phyloP scores from a whole-genome alignment of 2,329 filamentous ascomycete genomes.

The Aspergillus sp. region DNA sequence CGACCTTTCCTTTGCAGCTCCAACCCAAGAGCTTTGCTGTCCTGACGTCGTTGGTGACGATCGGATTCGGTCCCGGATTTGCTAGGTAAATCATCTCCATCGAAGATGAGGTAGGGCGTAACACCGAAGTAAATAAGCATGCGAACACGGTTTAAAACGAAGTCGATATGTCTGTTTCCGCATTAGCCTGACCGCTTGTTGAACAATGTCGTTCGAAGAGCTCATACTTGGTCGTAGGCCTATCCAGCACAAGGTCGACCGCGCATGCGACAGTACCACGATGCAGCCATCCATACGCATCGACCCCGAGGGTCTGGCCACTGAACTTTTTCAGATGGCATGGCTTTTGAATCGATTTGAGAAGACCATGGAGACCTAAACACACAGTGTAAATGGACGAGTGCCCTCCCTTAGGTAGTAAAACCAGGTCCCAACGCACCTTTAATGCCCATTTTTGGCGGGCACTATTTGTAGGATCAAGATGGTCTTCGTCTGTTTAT shows the following conservation, averaged over 20 bases:
- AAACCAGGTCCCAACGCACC: conserved; percentile 18
- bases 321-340: conserved; percentile 77
- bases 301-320: conserved; percentile 85
- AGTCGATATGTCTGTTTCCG: conserved; percentile 67
- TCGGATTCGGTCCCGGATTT: conserved; percentile 80
- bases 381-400: conserved; percentile 1
- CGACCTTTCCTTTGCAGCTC: conserved; percentile 78
- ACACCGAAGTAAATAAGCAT: conserved; percentile 94
- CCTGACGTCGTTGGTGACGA: conserved; percentile 64
- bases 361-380: conserved; percentile 72
- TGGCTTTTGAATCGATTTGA: conserved; percentile 93
- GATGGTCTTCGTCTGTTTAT: conserved; percentile 23
- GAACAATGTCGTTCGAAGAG: not conserved
- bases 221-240: conserved; percentile 74
- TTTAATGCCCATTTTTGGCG: conserved; percentile 38
- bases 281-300: conserved; percentile 97
- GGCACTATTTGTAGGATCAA: conserved; percentile 18
- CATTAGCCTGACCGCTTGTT: conserved; percentile 11
- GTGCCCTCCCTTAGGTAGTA: no score
- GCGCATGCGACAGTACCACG: conserved; percentile 85
- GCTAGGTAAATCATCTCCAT: conserved; percentile 89
- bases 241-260: conserved; percentile 78
- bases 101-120: conserved; percentile 91
- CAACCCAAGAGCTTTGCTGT: conserved; percentile 65
- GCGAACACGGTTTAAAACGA: conserved; percentile 77